Base-by-base conservation (phyloP, 768 basidiomycete species). In the Dentipellis sp. region DNA sequence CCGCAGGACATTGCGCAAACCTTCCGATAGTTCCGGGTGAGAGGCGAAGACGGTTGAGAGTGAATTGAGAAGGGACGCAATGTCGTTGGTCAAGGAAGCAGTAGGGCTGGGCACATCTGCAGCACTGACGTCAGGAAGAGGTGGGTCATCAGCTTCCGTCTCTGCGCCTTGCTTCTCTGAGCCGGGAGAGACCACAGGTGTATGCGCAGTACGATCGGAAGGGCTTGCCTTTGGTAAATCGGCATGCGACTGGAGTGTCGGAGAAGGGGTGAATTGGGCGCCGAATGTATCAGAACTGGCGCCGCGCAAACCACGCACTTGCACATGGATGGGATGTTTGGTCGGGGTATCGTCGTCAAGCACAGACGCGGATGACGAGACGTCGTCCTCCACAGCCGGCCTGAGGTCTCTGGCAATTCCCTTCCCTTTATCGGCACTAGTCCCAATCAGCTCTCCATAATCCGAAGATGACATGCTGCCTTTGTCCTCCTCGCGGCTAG, bases 1-100 rank as follows among this genome's bases (percentile, higher is more conserved):
- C 51, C 72, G 71, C 47, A 82, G 66, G 36, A 91, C 78, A 64
- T 79, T 83, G 56, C 80, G 82, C 55, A 91, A 65, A 46, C 77
- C 78, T 55, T 86, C 83, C 3, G 84, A 78, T 10, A 91, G 67
- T 59, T 91, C 87, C 4, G 89, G 89, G 61, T 91, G 86, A 5
- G 79, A 67, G 0, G 78, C 71, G 45, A 90, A 65, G 34, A 83
- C 74, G n/a, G 67, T 70, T 42, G 76, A 78, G 55, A 91, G 66
- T 2, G 75, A 75, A 34, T 74, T 75, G 56, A 91, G 68, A 35
- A 91, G 71, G 0, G 75, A 66, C 1, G 87, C 82, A 40, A 91
- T 64, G 59, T 92, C 90, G 54, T 79, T 71, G 2, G 81, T 74
- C 55, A 91, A 71, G 7, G 83, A 82, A 14, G 78, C 67, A 40